These are phyloP conservation scores for Tulasnella sp. DNA, from an alignment of 768 basidiomycete species.

Conservation along the genomic window DNA sequence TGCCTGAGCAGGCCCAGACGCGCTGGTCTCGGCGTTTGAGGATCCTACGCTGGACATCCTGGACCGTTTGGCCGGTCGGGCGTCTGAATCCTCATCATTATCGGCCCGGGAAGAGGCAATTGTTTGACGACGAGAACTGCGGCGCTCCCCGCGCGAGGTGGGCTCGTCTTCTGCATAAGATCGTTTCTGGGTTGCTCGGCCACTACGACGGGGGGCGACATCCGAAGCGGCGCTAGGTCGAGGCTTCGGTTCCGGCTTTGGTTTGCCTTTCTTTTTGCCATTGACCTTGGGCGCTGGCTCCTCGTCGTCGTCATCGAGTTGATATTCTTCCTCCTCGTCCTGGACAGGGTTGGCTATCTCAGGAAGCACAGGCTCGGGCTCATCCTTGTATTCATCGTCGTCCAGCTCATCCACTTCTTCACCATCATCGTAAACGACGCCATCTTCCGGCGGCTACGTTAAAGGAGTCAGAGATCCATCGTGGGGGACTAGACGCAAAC, in stretches of 20 bases:
- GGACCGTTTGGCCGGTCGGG: conserved; percentile 38
- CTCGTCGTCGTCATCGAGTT: conserved; percentile 41
- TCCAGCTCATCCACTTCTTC: conserved; percentile 68
- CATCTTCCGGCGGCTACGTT: conserved; percentile 49
- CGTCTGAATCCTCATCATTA: conserved; percentile 30
- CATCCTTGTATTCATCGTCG: conserved; percentile 47
- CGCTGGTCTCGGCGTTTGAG: conserved; percentile 35
- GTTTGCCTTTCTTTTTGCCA: conserved; percentile 69
- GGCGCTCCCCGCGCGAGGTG: conserved; percentile 1
- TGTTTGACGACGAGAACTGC: conserved; percentile 18
- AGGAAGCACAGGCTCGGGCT: conserved; percentile 34
- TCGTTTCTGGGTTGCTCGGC: conserved; percentile 18
- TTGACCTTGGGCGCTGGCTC: conserved; percentile 42
- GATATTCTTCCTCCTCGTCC: conserved; percentile 39
- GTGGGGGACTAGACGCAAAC: neutral
- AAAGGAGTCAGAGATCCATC: conserved; percentile 27
- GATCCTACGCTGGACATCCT: conserved; percentile 38
- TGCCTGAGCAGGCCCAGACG: conserved; percentile 35
- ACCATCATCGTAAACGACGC: conserved; percentile 62
- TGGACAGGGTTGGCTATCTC: neutral
- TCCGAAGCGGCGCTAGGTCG: conserved; percentile 34
- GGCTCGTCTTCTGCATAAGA: neutral
- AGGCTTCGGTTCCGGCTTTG: conserved; percentile 42
- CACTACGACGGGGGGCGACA: conserved; percentile 5
- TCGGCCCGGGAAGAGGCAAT: conserved; percentile 7